Base-by-base conservation (phyloP, 148 eudicot species). In the Rhododendron henanense region DNA sequence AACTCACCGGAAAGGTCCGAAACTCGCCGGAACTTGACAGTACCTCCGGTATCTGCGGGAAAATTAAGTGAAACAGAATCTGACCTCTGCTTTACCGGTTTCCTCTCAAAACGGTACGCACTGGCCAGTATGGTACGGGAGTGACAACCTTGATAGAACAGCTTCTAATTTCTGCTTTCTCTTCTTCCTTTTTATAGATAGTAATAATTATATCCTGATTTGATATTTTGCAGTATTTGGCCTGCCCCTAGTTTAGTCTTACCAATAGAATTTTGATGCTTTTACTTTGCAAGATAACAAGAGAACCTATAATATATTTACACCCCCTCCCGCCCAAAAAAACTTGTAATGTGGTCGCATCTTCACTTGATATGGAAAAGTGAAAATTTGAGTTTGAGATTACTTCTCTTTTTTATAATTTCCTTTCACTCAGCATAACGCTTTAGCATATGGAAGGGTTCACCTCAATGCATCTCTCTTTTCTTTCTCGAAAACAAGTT, bases 391-490 rank as follows among this genome's bases (percentile, higher is more conserved):
- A 10, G 83, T 21, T 85, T 11, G 41, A 79, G 77, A 15, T 81
- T 37, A n/a, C 63, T 82, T 74, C 18, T 82, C 31, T 51, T 81
- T 47, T 88, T 65, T 69, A 48, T 84, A 19, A 48, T 44, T 78
- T 61, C 9, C 6, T 85, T 65, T 33, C 31, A 15, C 39, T 41
- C 13, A 19, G 15, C 6, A 44, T 44, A 45, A 14, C 35, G 3
- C 50, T 71, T 28, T 48, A 47, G 35, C 35, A 44, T 14, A 55
- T 48, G 47, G 50, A 31, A 28, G 47, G 78, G 78, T 28, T 18
- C 35, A 33, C 19, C 37, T 50, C 4, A 74, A 5, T 31, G 31
- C 80, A 31, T 48, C 75, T 73, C 31, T 48, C 31, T 50, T 11
- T 23, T 47, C 28, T 83, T 69, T 69, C 15, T 51, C 45, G 0